Evolutionary conservation across 2,329 filamentous ascomycete species (phyloP).

Genomic region (Corniculantispora saksenae): DNA sequence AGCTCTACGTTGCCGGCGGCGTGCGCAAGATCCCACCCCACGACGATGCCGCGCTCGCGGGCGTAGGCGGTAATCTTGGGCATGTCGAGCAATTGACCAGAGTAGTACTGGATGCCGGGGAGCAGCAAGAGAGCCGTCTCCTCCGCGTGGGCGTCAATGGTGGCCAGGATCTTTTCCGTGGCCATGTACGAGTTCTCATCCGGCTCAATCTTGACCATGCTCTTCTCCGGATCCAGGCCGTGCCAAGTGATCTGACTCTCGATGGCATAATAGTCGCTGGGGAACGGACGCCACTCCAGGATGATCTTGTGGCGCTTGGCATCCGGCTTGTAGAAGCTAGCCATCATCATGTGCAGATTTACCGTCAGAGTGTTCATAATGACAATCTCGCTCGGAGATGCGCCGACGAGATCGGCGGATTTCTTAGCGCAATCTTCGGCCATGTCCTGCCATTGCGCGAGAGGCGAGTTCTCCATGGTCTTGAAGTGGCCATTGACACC

Average conservation of each 20-base stretch:
- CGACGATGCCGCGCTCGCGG: conserved; percentile 66
- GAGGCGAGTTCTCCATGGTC: conserved; percentile 64
- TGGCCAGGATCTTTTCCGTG: conserved; percentile 69
- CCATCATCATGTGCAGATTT: conserved; percentile 81
- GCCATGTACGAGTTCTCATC: conserved; percentile 61
- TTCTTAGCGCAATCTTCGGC: conserved; percentile 72
- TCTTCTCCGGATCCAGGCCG: conserved; percentile 62
- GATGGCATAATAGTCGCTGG: conserved; percentile 83
- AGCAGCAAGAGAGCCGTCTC: conserved; percentile 76
- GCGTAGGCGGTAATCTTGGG: conserved; percentile 76
- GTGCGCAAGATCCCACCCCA: conserved; percentile 89
- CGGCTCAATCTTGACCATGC: conserved; percentile 75
- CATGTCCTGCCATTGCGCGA: conserved; percentile 75
- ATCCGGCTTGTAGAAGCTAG: conserved; percentile 77
- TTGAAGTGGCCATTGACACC: conserved; percentile 84
- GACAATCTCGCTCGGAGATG: conserved; percentile 71
- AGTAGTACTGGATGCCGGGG: conserved; percentile 90
- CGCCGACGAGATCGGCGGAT: conserved; percentile 75
- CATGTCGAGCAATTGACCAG: conserved; percentile 86
- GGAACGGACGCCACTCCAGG: conserved; percentile 87
- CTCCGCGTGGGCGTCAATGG: conserved; percentile 73
- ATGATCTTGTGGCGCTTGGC: conserved; percentile 72
- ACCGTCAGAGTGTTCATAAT: conserved; percentile 86
- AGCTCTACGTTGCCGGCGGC: conserved; percentile 82
- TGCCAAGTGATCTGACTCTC: conserved; percentile 78